A percentile compares a stretch with the other conserved stretches of the same genome.
Evolutionary conservation across 129 eudicot genomes (phyloP).

Genomic region (Escallonia herrerae): DNA sequence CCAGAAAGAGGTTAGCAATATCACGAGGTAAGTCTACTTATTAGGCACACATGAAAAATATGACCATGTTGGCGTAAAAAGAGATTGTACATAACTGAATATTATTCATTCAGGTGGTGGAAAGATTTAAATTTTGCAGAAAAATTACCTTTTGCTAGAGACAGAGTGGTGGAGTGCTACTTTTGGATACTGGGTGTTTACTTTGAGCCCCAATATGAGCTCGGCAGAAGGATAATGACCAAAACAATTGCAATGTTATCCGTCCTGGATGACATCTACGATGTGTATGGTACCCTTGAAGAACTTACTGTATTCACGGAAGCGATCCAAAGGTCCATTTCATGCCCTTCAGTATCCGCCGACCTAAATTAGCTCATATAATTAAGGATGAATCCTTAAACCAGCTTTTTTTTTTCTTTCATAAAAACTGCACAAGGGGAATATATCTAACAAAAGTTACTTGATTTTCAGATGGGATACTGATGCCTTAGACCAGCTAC

Average conservation of each 20-base stretch:
- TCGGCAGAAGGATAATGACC: constrained; percentile 20
- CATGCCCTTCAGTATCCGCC: too few relatives aligned
- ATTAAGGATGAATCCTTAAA: too few relatives aligned
- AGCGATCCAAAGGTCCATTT: constrained; percentile 35
- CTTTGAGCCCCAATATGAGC: constrained; percentile 34
- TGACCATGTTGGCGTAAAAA: background rate
- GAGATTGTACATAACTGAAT: background rate
- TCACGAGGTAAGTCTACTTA: constrained; percentile 8
- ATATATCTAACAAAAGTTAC: background rate
- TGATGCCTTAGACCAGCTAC: constrained; percentile 25
- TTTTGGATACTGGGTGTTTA: constrained; percentile 38
- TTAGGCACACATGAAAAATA: background rate
- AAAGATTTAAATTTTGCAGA: constrained; percentile 23
- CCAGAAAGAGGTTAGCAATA: constrained; percentile 16
- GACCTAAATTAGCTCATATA: too few relatives aligned
- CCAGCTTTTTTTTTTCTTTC: background rate
- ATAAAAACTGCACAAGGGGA: constrained; percentile 1
- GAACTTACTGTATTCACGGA: constrained; percentile 41
- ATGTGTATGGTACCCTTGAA: constrained; percentile 41
- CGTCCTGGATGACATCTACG: constrained; percentile 48
- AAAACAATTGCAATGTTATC: constrained; percentile 27
- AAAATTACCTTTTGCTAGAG: constrained; percentile 44
- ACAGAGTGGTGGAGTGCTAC: constrained; percentile 45
- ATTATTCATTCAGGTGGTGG: constrained; percentile 34
- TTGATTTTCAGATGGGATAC: constrained; percentile 33